Percentiles rank a stretch among this genome's conserved stretches.
Conservation (phyloP, 2,329 filamentous ascomycete species). For the Talaromyces albobiverticillius region DNA sequence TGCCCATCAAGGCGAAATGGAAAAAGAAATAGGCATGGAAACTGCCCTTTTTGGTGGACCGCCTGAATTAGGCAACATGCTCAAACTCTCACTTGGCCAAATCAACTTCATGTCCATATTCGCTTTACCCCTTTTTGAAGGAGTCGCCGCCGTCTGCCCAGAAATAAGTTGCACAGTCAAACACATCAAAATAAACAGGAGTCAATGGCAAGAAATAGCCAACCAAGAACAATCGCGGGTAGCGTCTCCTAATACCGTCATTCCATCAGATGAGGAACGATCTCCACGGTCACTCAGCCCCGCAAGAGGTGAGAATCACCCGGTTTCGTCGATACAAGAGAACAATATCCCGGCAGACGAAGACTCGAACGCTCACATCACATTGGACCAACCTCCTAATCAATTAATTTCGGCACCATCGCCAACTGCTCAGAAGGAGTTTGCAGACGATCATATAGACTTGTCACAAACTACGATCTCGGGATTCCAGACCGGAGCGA, state of each 20-base stretch:
- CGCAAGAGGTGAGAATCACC: constrained; percentile 13
- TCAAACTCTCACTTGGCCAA: constrained; percentile 82
- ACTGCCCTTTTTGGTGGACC: constrained; percentile 79
- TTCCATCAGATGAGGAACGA: constrained; percentile 23
- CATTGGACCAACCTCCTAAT: constrained; percentile 10
- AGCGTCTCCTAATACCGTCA: not conserved
- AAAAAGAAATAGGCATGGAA: constrained; percentile 79
- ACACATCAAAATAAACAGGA: constrained; percentile 75
- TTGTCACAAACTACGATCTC: constrained; percentile 8
- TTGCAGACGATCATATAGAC: constrained; percentile 9
- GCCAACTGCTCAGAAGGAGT: constrained; percentile 3
- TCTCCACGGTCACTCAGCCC: constrained; percentile 38
- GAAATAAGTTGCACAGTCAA: constrained; percentile 79
- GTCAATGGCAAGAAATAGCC: constrained; percentile 56
- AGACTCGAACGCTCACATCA: constrained; percentile 4
- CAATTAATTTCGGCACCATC: not conserved
- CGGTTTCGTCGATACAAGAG: constrained; percentile 18
- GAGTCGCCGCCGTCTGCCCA: constrained; percentile 80
- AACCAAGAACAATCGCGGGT: constrained; percentile 25
- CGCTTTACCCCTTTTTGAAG: constrained; percentile 85
- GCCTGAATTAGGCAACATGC: constrained; percentile 75
- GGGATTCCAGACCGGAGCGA: constrained; percentile 6
- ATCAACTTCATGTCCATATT: constrained; percentile 97
- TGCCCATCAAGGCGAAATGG: constrained; percentile 87
- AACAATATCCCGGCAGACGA: not conserved